Evolutionary conservation across 2,329 filamentous ascomycete species (phyloP), one percentile per base, ranked within the genome.

Genomic region (Pleomassaria siparia): DNA sequence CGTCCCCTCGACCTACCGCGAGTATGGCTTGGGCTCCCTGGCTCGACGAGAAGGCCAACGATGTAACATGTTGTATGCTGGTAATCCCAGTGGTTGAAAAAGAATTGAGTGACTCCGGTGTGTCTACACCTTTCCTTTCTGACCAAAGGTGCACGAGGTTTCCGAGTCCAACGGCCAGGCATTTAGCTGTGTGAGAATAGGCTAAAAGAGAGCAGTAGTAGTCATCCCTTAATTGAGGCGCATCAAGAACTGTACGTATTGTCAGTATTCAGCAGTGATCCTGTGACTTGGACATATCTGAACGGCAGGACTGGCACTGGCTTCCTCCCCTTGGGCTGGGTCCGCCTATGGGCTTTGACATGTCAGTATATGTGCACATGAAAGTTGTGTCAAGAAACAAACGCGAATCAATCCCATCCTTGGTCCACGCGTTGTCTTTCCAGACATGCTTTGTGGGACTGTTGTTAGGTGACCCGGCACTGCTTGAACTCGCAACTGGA

Each of bases 161-260:
- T 0, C 86, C 86, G 12, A 97, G 78, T 0, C 89, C 92, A 15
- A 97, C 89, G 15, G 90, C 92, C 13, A 99, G 79, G 12, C 86
- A 88, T 44, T 87, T 82, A 42, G 84, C 81, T 7, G 82, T 87
- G 32, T 80, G 71, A 0, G 87, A 95, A 69, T 96, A 97, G 9
- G 94, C 90, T 44, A 99, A 78, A 2, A 91, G 80, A 0, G 91
- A 94, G 72, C 91, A 96, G 68, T 99, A 99, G 68, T 91, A 99
- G 70, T 99, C 92, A 61, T 97, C 91, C 47, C 90, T 84, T n/a
- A 97, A 77, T 43, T 84, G 83, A 2, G 91, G 91, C 8, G 92
- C 92, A 72, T 96, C 90, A 4, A 99, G 79, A 6, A 96, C 88
- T 73, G 84, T 87, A 53, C 9, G n/a, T 20, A 2, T 13, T 48